Conservation (phyloP, 768 basidiomycete genomes). For the Naganishia antarctica region DNA sequence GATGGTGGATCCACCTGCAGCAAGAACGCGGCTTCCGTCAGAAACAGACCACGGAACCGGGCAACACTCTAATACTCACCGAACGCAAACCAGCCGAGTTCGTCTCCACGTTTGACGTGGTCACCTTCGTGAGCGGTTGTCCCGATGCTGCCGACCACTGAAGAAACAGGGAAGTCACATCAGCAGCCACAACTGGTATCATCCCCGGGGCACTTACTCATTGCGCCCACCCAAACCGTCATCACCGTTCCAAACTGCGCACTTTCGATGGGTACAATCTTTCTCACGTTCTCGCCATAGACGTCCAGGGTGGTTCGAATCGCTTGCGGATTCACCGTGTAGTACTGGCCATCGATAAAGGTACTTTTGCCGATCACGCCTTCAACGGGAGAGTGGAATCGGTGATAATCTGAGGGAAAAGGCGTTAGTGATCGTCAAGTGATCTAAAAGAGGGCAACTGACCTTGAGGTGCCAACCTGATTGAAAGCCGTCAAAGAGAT, state of each 20-base stretch:
- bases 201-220: constrained; percentile 44
- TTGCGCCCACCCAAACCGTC: constrained; percentile 59
- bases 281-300: constrained; percentile 88
- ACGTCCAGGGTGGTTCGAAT: constrained; percentile 84
- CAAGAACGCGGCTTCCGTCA: background rate
- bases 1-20: constrained; percentile 79
- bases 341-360: constrained; percentile 84
- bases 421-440: background rate
- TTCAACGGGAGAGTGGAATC: constrained; percentile 58
- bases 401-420: constrained; percentile 67
- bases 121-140: constrained; percentile 84
- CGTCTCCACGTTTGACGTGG: constrained; percentile 72
- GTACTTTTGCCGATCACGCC: constrained; percentile 69
- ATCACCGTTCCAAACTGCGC: constrained; percentile 85
- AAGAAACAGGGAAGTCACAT: background rate
- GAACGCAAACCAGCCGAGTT: constrained; percentile 92
- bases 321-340: constrained; percentile 96
- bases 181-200: background rate
- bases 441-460: background rate
- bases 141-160: constrained; percentile 72
- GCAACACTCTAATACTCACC: constrained; percentile 55
- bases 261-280: constrained; percentile 86
- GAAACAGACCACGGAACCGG: background rate
- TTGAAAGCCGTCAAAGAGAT: background rate
- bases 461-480: constrained; percentile 61